These are phyloP conservation scores for Botrytis cinerea DNA, from an alignment of 2,329 filamentous ascomycete genomes.

Conservation along the genomic window DNA sequence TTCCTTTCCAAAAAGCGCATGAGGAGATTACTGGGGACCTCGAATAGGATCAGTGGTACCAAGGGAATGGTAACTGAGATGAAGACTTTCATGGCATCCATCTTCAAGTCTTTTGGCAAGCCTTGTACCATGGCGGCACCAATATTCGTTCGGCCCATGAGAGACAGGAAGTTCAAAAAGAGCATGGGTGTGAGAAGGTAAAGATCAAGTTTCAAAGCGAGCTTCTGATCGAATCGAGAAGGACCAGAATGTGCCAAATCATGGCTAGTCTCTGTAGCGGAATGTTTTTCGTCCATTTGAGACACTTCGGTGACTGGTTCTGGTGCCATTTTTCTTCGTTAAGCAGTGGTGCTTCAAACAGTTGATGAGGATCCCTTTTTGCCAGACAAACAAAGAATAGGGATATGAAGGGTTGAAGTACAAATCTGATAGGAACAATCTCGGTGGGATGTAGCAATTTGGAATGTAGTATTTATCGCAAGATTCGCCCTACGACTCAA, in stretches of 20 bases:
- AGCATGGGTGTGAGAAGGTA: constrained; percentile 37
- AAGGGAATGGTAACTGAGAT: constrained; percentile 46
- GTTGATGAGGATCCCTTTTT: not conserved
- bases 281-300: constrained; percentile 16
- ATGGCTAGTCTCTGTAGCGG: not conserved
- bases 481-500: not conserved
- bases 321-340: not conserved
- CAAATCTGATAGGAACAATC: not conserved
- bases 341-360: not conserved
- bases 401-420: not conserved
- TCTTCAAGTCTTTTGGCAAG: constrained; percentile 35
- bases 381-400: not conserved
- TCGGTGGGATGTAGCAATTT: not conserved
- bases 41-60: constrained; percentile 45
- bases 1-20: constrained; percentile 36
- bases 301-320: not conserved
- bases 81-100: constrained; percentile 35
- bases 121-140: constrained; percentile 29
- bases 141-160: constrained; percentile 27
- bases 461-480: constrained; percentile 5
- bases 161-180: constrained; percentile 37
- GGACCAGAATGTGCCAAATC: not conserved
- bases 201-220: constrained; percentile 25
- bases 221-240: constrained; percentile 21
- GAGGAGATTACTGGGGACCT: constrained; percentile 41